Conservation (phyloP, 306 rosid species). For the Glycine latifolia region DNA sequence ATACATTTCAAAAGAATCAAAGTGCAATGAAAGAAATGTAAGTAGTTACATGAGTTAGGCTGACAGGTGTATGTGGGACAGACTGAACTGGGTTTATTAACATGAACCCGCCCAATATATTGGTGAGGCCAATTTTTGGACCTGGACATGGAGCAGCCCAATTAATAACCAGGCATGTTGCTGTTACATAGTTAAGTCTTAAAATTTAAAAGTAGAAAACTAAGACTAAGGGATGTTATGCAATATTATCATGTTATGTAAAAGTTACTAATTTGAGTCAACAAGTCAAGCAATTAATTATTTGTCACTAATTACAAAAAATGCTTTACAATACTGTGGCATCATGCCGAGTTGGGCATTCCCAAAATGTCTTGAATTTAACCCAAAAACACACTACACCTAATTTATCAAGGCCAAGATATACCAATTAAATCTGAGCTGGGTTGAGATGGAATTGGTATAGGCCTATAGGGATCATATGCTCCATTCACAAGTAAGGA, state of each 20-base stretch:
- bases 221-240: neutral
- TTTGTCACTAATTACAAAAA: neutral
- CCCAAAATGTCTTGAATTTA: no score
- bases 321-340: no score
- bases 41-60: conserved; percentile 9
- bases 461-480: neutral
- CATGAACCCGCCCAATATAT: neutral
- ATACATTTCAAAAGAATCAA: conserved; percentile 15
- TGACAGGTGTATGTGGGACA: neutral
- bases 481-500: neutral
- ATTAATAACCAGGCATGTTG: conserved; percentile 2
- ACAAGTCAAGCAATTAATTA: neutral
- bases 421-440: no score
- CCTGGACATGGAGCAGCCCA: neutral
- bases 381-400: no score
- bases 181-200: neutral
- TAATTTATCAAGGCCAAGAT: no score
- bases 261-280: neutral
- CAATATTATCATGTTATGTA: conserved; percentile 5
- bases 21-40: conserved; percentile 19
- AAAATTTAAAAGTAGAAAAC: conserved; percentile 2
- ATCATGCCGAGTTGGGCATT: no score
- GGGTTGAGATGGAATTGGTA: neutral
- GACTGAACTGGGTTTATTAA: conserved; percentile 4
- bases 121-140: conserved; percentile 14